Evolutionary conservation across 805 yeast species (phyloP), one percentile per base, ranked within the genome.

Genomic region (Saccharomycopsis vini): DNA sequence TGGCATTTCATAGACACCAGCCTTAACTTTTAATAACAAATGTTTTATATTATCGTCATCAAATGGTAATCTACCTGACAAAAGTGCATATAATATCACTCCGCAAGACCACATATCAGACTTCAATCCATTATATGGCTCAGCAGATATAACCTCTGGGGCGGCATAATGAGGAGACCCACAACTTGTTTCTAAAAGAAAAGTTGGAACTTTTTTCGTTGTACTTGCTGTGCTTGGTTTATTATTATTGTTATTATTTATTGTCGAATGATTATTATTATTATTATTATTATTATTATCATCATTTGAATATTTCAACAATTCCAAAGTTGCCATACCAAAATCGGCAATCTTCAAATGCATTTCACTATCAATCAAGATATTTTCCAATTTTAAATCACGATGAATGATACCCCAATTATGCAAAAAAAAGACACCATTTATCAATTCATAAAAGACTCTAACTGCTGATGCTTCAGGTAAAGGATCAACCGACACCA

Each of bases 61-160:
- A 56, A 84, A 84, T 6, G 94, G 94, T 49, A 84, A 64, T 63
- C 84, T 79, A 3, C 94, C 94, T 2, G 90, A 81, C 45, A 84
- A 62, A 39, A 84, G 62, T 4, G 92, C 92, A 63, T 81, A 84
- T 39, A 83, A 64, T 36, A 84, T 82, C 36, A 84, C 84, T 57
- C 94, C 94, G 64, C 92, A 83, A 4, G 90, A 81, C 94, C 94
- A 84, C 33, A 84, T 81, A 63, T 84, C 94, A 48, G 88, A 79
- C 29, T 89, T 88, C 24, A 84, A 79, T 16, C 94, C 94, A 60
- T 83, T 88, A 56, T 84, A 84, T 44, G 76, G 75, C 54, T 74
- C 73, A 15, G 92, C 90, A 54, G 79, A 72, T 16, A 84, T 90
- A 50, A 84, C 83, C 62, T 84, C 94, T 0, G 94, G 94, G 2